phyloP scores from a whole-genome alignment of 257 asterid species.

The Jacaranda copaia region DNA sequence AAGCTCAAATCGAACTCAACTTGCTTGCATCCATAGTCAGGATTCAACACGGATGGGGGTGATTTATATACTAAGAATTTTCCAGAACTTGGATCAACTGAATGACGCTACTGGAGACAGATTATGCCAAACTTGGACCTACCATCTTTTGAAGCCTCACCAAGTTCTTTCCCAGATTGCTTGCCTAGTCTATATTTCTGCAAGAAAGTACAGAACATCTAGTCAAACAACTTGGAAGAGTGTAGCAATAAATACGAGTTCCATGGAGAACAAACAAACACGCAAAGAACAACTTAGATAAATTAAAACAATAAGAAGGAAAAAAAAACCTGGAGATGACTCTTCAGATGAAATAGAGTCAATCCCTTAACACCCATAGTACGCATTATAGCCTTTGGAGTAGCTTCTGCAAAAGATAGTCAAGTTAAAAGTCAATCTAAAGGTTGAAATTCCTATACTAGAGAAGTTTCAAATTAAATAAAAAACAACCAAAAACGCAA shows the following conservation, averaged over 20 bases:
- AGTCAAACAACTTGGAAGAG: constrained; percentile 28
- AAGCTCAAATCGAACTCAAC: too few relatives aligned
- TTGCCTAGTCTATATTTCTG: constrained; percentile 91
- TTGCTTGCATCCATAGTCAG: too few relatives aligned
- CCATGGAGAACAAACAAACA: constrained; percentile 21
- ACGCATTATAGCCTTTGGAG: constrained; percentile 88
- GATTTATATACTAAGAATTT: neutral
- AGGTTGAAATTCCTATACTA: neutral
- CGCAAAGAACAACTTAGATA: neutral
- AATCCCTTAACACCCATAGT: constrained; percentile 94
- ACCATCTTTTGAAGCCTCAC: constrained; percentile 80
- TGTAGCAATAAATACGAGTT: constrained; percentile 9
- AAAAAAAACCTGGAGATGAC: constrained; percentile 77
- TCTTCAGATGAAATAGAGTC: constrained; percentile 87
- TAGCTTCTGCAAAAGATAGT: constrained; percentile 72
- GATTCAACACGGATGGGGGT: too few relatives aligned
- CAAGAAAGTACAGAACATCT: constrained; percentile 36
- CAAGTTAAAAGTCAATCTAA: constrained; percentile 2
- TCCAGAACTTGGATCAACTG: neutral
- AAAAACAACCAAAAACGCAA: neutral
- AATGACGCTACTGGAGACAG: constrained; percentile 21
- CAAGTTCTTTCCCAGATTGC: constrained; percentile 83
- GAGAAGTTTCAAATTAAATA: constrained; percentile 25
- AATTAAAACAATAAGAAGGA: constrained; percentile 27
- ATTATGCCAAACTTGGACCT: constrained; percentile 41